These are phyloP conservation scores for Senna siamea DNA, from an alignment of 306 rosid genomes.

Conservation along the genomic window DNA sequence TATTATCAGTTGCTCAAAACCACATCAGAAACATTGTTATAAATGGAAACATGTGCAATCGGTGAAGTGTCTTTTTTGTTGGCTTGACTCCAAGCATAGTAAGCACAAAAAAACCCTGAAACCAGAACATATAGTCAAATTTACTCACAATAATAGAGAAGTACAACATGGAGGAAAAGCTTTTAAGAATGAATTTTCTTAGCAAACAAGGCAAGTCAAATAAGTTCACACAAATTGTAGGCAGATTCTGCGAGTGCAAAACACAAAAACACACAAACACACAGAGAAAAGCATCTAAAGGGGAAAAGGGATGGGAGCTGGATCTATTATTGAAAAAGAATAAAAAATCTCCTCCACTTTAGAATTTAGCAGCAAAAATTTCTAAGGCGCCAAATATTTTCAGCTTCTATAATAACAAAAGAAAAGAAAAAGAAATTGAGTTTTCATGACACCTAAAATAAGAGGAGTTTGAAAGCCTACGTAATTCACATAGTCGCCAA, in stretches of 20 bases:
- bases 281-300: constrained; percentile 1
- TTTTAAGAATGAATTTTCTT: constrained; percentile 1
- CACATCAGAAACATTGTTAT: constrained; percentile 6
- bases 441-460: neutral
- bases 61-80: constrained; percentile 20
- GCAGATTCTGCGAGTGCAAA: constrained; percentile 3
- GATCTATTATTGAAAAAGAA: neutral
- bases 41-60: constrained; percentile 13
- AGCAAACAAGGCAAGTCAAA: constrained; percentile 26
- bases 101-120: neutral
- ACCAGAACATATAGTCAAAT: constrained; percentile 1
- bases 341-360: neutral
- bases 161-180: constrained; percentile 24
- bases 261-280: neutral
- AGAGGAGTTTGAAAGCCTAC: neutral
- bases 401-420: neutral
- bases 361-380: neutral
- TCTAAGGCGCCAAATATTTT: neutral
- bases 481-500: neutral
- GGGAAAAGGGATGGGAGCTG: neutral
- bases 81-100: constrained; percentile 5
- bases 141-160: neutral
- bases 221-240: constrained; percentile 11
- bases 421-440: neutral
- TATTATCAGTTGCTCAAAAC: constrained; percentile 9